These are phyloP conservation scores for Aspergillus floridensis DNA, from an alignment of 2,329 filamentous ascomycete genomes.

Conservation along the genomic window DNA sequence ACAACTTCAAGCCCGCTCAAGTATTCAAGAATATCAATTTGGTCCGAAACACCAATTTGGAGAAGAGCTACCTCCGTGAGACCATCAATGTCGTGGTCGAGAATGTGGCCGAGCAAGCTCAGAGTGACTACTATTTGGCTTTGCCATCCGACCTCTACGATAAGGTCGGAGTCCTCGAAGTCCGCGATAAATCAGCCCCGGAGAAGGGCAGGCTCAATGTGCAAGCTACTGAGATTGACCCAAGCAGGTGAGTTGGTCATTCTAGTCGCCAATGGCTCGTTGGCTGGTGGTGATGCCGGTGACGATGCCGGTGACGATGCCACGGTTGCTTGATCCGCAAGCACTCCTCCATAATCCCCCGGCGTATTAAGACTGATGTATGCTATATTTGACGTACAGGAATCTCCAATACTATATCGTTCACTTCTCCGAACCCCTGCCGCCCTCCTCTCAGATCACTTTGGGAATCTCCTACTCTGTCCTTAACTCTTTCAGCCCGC, in stretches of 20 bases:
- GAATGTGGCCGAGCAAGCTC: constrained; percentile 74
- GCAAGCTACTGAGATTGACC: constrained; percentile 64
- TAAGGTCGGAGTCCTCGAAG: constrained; percentile 81
- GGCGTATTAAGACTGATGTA: background rate
- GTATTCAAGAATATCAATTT: constrained; percentile 94
- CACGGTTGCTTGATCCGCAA: constrained; percentile 13
- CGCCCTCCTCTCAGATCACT: constrained; percentile 74
- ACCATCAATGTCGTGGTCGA: constrained; percentile 91
- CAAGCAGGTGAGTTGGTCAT: constrained; percentile 50
- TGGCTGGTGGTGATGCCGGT: constrained; percentile 9
- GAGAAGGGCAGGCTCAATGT: constrained; percentile 66
- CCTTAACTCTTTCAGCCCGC: constrained; percentile 73
- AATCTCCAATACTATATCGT: constrained; percentile 81
- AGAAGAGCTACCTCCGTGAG: constrained; percentile 89
- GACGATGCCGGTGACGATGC: constrained; percentile 12
- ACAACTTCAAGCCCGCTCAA: constrained; percentile 74
- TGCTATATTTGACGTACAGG: constrained; percentile 44
- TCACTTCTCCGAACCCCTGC: constrained; percentile 71
- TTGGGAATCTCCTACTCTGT: constrained; percentile 82
- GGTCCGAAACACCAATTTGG: constrained; percentile 83
- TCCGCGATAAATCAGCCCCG: constrained; percentile 83
- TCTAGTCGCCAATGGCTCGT: constrained; percentile 48
- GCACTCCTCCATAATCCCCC: background rate
- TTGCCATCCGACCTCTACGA: constrained; percentile 75
- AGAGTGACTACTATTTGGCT: constrained; percentile 87